phyloP scores from a whole-genome alignment of 2,329 filamentous ascomycete species.

The Diaporthe eres region DNA sequence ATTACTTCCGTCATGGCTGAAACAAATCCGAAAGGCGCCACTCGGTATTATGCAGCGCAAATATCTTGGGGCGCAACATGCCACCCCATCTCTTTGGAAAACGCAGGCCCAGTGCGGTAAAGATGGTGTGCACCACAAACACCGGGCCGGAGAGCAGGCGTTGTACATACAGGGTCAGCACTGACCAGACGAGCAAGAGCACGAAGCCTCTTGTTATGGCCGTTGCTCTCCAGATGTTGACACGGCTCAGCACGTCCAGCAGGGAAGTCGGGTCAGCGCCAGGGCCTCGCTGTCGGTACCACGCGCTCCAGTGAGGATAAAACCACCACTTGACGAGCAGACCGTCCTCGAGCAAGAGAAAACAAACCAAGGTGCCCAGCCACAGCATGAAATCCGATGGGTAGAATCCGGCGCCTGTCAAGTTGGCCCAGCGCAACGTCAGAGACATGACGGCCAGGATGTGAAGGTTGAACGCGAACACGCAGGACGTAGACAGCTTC shows the following conservation, averaged over 20 bases:
- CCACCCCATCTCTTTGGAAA: slow-evolving; percentile 5
- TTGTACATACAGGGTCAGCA: background rate
- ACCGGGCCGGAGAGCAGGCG: background rate
- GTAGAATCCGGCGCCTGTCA: background rate
- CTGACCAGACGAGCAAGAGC: background rate
- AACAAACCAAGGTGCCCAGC: background rate
- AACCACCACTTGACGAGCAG: slow-evolving; percentile 20
- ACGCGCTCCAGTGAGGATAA: slow-evolving; percentile 12
- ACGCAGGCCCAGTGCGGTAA: background rate
- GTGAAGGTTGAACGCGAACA: background rate
- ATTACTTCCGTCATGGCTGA: background rate
- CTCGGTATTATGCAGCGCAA: background rate
- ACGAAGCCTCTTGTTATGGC: slow-evolving; percentile 20
- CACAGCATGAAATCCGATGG: background rate
- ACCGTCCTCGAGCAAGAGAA: background rate
- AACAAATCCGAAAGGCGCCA: slow-evolving; percentile 13
- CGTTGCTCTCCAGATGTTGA: slow-evolving; percentile 12
- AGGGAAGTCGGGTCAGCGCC: background rate
- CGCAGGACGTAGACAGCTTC: background rate
- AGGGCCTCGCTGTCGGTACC: background rate
- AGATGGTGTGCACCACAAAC: background rate
- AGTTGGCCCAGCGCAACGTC: background rate
- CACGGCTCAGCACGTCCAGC: background rate
- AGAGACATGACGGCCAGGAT: background rate
- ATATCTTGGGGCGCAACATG: background rate